These are phyloP conservation scores for Crithidia mellificae DNA, from an alignment of 208 protist genomes.

Conservation along the genomic window DNA sequence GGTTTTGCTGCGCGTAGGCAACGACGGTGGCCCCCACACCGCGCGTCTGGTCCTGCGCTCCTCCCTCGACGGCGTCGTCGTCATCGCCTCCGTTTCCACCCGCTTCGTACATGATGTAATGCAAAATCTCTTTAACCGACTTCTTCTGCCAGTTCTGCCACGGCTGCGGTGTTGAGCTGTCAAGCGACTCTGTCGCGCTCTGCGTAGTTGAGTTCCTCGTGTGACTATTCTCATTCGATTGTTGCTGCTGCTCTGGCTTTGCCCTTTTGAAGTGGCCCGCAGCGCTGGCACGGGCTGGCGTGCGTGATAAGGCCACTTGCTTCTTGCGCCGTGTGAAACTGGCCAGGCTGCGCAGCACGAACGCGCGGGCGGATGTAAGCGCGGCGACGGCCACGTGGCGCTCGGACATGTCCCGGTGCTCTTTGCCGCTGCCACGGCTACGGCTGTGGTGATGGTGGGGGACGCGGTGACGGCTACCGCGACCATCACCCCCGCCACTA, in stretches of 20 bases:
- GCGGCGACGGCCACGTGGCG: conserved; percentile 40
- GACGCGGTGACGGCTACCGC: neutral
- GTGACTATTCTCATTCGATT: no score
- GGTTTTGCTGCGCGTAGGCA: conserved; percentile 28
- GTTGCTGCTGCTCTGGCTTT: neutral
- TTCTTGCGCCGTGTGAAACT: conserved; percentile 49
- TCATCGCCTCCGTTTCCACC: conserved; percentile 7
- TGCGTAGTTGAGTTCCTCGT: no score
- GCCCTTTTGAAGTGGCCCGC: neutral
- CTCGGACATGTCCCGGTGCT: conserved; percentile 17
- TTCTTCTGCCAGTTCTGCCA: conserved; percentile 17
- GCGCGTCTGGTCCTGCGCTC: neutral
- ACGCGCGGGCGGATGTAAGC: conserved; percentile 56
- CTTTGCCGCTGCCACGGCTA: neutral
- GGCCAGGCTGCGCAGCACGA: conserved; percentile 66
- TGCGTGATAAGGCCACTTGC: conserved; percentile 32
- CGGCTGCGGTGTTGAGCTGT: no score
- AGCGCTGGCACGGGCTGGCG: conserved; percentile 7
- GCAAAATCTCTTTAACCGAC: conserved; percentile 34
- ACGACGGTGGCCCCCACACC: conserved; percentile 6
- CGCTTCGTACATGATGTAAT: conserved; percentile 33
- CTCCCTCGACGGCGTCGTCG: neutral
- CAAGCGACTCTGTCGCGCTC: no score
- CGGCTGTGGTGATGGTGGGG: neutral
- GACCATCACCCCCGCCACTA: neutral